Evolutionary conservation across 192 early-diverging fungal genomes (phyloP), one percentile per base, ranked within the genome.

Genomic region (Coemansia sp.): DNA sequence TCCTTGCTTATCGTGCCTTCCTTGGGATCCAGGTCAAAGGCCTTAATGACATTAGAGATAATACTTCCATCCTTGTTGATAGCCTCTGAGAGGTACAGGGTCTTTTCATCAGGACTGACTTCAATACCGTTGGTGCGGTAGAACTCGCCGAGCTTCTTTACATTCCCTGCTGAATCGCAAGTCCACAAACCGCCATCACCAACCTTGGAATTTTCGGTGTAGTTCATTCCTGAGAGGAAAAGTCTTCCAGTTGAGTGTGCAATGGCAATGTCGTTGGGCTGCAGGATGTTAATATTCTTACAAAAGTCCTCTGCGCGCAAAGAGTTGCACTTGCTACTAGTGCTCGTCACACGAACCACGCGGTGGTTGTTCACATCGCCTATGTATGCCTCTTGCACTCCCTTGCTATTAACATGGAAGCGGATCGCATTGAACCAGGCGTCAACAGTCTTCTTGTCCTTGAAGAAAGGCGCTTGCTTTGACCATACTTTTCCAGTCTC

Each of bases 91-190:
- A 88, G 53, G 42, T 88, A 88, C 26, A 88, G 82, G 11, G 67
- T 76, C 56, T 74, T 79, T 47, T 86, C 84, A 52, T 86, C 81
- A 6, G 85, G 84, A 61, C 77, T 81, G 42, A 88, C 70, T 54
- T 88, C 86, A 43, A 88, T 85, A 10, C 86, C 86, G 56, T 88
- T 88, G 7, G 86, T 88, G 56, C 86, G 84, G 19, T 74, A 61
- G 54, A 85, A 78, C 10, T 19, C 8, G 4, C 66, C 72, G 5
- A 88, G 68, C 62, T 50, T 68, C 2, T 1, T 70, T 10, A 86
- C 79, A 23, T n/a, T 67, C 50, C 85, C 85, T 0, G 7, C 45
- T 42, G 43, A 37, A 62, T 71, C 72, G 73, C 85, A 86, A 4
- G 74, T 76, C 85, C 85, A 86, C 53, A 86, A 72, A 43, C 85